Conservation (phyloP, 345 rosid species). For the Durio zibethinus region DNA sequence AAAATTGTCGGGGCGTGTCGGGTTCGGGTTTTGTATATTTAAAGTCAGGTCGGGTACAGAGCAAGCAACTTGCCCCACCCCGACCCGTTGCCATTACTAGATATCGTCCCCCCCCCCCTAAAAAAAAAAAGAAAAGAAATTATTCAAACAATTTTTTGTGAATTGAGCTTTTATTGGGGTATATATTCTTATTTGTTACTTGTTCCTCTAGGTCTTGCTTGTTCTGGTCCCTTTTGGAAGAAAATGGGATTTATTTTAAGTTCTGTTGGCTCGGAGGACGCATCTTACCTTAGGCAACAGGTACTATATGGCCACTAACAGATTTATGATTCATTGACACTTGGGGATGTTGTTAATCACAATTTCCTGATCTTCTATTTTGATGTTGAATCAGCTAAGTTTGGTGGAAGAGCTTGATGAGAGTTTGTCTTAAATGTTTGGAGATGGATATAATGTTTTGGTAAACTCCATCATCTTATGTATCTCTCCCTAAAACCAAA, state of each 20-base stretch:
- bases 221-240: constrained; percentile 80
- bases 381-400: constrained; percentile 48
- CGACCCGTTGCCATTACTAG: too few relatives aligned
- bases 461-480: constrained; percentile 32
- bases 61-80: too few relatives aligned
- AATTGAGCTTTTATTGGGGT: neutral
- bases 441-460: constrained; percentile 42
- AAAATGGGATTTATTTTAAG: constrained; percentile 73
- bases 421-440: constrained; percentile 58
- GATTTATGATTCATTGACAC: constrained; percentile 17
- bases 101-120: neutral
- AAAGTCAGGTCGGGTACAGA: too few relatives aligned
- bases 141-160: neutral
- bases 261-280: constrained; percentile 57
- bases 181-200: constrained; percentile 3
- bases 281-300: constrained; percentile 75
- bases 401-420: constrained; percentile 68
- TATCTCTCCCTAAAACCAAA: neutral
- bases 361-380: constrained; percentile 18
- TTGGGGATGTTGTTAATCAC: constrained; percentile 12
- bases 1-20: too few relatives aligned
- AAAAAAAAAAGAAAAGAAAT: neutral
- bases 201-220: constrained; percentile 56
- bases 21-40: too few relatives aligned
- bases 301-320: constrained; percentile 31